These are phyloP conservation scores for Coemansia sp. DNA, from an alignment of 192 early-diverging fungal genomes.

Conservation along the genomic window DNA sequence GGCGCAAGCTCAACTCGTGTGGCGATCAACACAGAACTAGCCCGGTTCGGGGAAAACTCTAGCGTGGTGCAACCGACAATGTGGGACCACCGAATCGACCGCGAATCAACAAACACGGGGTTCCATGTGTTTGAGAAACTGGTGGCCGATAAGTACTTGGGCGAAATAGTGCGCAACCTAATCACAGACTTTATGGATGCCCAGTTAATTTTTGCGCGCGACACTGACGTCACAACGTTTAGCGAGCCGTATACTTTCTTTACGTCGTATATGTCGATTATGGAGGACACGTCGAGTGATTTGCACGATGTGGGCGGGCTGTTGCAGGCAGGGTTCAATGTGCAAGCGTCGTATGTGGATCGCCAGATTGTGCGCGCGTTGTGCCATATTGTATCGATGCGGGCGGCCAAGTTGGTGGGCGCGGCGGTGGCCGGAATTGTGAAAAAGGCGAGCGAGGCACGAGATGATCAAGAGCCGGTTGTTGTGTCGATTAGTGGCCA, in stretches of 20 bases:
- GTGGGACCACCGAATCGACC: constrained; percentile 83
- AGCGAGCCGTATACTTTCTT: constrained; percentile 72
- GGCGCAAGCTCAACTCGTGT: constrained; percentile 48
- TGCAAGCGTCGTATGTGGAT: constrained; percentile 70
- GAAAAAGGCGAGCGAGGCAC: constrained; percentile 21
- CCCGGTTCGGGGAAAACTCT: constrained; percentile 75
- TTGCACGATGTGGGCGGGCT: constrained; percentile 66
- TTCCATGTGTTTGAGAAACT: constrained; percentile 90
- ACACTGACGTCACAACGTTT: constrained; percentile 51
- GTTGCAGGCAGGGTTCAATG: constrained; percentile 67
- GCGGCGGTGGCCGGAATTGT: constrained; percentile 60
- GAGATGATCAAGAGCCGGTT: constrained; percentile 9
- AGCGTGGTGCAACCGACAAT: constrained; percentile 68
- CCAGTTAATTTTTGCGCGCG: constrained; percentile 67
- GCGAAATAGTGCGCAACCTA: constrained; percentile 83
- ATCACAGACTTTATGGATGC: constrained; percentile 81
- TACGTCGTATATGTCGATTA: constrained; percentile 74
- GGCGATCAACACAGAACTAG: constrained; percentile 96
- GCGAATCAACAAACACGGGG: constrained; percentile 76
- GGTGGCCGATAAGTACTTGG: constrained; percentile 93
- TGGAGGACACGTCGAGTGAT: constrained; percentile 66
- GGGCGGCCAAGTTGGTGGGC: constrained; percentile 81
- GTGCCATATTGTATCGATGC: constrained; percentile 78
- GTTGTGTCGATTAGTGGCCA: constrained; percentile 44
- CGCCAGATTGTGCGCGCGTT: constrained; percentile 78